Conservation (phyloP, 306 rosid species). For the Gillenia trifoliata region DNA sequence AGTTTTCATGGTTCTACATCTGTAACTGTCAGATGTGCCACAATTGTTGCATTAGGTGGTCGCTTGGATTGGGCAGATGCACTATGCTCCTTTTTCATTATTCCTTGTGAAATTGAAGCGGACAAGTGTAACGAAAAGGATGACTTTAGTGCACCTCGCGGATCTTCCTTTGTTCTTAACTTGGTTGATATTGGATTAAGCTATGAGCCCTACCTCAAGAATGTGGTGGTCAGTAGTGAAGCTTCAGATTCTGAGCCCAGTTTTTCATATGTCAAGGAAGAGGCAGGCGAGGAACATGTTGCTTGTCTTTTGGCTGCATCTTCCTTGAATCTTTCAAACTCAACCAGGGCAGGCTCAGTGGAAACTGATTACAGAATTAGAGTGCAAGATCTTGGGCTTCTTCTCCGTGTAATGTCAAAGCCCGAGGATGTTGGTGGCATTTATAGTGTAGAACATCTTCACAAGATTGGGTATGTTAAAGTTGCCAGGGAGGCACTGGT, state of each 20-base stretch:
- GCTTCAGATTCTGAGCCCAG: conserved; percentile 35
- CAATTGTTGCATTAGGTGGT: conserved; percentile 78
- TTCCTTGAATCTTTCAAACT: conserved; percentile 64
- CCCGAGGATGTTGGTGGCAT: conserved; percentile 39
- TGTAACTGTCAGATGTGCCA: conserved; percentile 69
- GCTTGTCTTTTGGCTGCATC: conserved; percentile 91
- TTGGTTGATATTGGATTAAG: conserved; percentile 83
- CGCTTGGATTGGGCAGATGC: conserved; percentile 86
- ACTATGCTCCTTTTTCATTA: conserved; percentile 56
- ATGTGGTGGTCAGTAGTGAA: conserved; percentile 33
- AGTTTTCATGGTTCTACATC: conserved; percentile 50
- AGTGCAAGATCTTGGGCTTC: conserved; percentile 78
- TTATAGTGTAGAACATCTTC: conserved; percentile 65
- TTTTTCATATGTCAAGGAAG: conserved; percentile 46
- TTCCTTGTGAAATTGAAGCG: conserved; percentile 38
- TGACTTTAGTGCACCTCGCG: conserved; percentile 31
- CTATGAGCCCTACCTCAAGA: conserved; percentile 78
- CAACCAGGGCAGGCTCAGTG: conserved; percentile 36
- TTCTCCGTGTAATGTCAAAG: conserved; percentile 46
- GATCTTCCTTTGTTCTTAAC: conserved; percentile 59
- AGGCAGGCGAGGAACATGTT: conserved; percentile 43
- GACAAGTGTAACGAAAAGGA: conserved; percentile 30
- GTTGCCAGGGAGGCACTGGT: conserved; percentile 75
- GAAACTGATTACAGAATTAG: conserved; percentile 49
- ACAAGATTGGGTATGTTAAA: conserved; percentile 67